Base-by-base conservation (phyloP, 148 eudicot species). In the Tetragonia tetragonoides region DNA sequence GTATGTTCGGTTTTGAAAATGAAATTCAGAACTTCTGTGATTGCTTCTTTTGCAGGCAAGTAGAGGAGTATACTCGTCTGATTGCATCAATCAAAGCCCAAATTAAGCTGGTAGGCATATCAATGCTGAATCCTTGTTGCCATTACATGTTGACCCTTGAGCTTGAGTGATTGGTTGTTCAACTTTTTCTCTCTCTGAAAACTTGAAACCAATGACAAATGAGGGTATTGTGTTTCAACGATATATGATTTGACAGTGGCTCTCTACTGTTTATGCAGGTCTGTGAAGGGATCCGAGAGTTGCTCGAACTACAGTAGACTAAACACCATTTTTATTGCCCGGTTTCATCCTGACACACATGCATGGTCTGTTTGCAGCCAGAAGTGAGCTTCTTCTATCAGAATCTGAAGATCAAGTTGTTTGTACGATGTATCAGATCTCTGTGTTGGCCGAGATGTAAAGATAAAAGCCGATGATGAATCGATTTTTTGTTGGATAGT, bases 61-160 rank as follows among this genome's bases (percentile, higher is more conserved):
- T 92, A 75, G 97, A 92, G 74, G 98, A 94, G 71, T 88, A 88
- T 61, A 90, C 95, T 70, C 84, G 75, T 12, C 79, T 87, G 66
- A 86, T 94, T 76, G 97, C 90, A 80, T 83, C 93, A 18, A 88
- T 94, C 74, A 94, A 94, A 85, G 87, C 95, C 63, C 95, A 90
- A 74, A 94, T 90, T 71, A 94, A 94, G 85, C 83, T 94, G 97
- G 98, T 94, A 90, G 71, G 81, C 66, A 66, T 72, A 62, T 40
- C 64, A 20, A 42, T 76, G 49, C 34, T 75, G 37, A 56, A 21
- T 41, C 20, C 1, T 60, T 64, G 57, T 38, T 14, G 54, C n/a
- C 17, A 51, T 56, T 7, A 68, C 8, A 17, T 66, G 38, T 66
- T 61, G 18, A 7, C 5, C 11, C 14, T 20, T 66, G 28, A n/a